Evolutionary conservation across 2,329 filamentous ascomycete genomes (phyloP).

Genomic region (Colletotrichum navitas): DNA sequence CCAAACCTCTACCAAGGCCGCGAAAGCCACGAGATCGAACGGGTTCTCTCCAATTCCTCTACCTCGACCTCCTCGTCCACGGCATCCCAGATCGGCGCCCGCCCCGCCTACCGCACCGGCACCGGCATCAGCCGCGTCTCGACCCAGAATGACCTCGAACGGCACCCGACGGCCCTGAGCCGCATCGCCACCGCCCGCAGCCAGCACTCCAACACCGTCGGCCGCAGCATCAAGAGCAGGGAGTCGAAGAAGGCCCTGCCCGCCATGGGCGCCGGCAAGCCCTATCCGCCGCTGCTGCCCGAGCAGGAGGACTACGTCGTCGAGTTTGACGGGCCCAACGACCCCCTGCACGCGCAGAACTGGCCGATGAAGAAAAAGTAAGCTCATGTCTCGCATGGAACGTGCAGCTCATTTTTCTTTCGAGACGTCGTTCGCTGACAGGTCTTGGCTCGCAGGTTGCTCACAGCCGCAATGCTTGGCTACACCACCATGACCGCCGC

Average conservation of each 20-base stretch:
- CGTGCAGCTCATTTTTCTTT: too few relatives aligned
- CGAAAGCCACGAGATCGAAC: conserved; percentile 69
- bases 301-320: conserved; percentile 83
- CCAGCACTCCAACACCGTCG: conserved; percentile 81
- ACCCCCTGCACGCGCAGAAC: conserved; percentile 89
- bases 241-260: conserved; percentile 72
- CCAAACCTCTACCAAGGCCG: conserved; percentile 55
- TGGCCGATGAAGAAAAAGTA: conserved; percentile 86
- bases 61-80: conserved; percentile 63
- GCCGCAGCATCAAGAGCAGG: conserved; percentile 61
- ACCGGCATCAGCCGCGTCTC: conserved; percentile 70
- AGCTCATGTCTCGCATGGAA: conserved; percentile 48
- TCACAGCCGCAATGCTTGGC: conserved; percentile 76
- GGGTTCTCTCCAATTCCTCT: conserved; percentile 67
- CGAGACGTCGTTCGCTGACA: conserved; percentile 19
- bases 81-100: conserved; percentile 47
- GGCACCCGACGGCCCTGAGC: conserved; percentile 76
- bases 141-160: conserved; percentile 76
- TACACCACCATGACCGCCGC: conserved; percentile 79
- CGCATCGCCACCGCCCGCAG: conserved; percentile 78
- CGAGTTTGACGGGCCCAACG: conserved; percentile 85
- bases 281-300: conserved; percentile 77
- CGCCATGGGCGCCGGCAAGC: conserved; percentile 79
- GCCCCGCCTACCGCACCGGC: conserved; percentile 52
- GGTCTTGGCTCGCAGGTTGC: conserved; percentile 56